Evolutionary conservation across 495 filamentous ascomycete genomes (phyloP).

Genomic region (Ramalina intermedia): DNA sequence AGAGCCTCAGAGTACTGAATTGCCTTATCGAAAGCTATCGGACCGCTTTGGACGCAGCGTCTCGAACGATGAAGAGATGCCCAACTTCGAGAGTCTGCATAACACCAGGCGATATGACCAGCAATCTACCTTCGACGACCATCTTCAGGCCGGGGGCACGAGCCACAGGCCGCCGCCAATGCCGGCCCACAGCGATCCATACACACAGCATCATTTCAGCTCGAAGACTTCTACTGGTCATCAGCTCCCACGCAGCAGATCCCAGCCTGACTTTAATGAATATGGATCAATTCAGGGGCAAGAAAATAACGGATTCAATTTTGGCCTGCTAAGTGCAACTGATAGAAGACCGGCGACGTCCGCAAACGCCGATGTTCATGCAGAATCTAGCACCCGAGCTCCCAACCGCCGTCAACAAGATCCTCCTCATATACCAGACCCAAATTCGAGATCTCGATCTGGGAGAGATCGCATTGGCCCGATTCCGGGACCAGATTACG

Average conservation of each 20-base stretch:
- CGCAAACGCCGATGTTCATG: neutral
- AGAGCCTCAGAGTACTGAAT: conserved; percentile 1
- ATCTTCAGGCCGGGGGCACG: conserved; percentile 23
- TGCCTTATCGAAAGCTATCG: neutral
- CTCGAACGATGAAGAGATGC: conserved; percentile 41
- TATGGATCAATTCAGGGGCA: conserved; percentile 36
- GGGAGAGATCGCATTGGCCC: too few relatives aligned
- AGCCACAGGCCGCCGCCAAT: conserved; percentile 7
- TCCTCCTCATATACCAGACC: neutral
- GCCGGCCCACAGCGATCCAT: neutral
- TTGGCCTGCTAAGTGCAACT: conserved; percentile 57
- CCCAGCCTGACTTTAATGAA: conserved; percentile 51
- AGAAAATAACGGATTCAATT: conserved; percentile 40
- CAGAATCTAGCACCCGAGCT: neutral
- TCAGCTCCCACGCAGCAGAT: conserved; percentile 38
- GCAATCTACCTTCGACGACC: conserved; percentile 32
- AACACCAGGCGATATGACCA: conserved; percentile 19
- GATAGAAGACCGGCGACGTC: conserved; percentile 9
- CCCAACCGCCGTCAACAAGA: neutral
- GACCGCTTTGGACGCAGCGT: neutral
- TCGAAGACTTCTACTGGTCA: conserved; percentile 18
- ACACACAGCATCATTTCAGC: neutral
- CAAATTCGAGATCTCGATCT: neutral
- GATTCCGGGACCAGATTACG: too few relatives aligned
- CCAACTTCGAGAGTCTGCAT: conserved; percentile 59